Evolutionary conservation across 1,284 basidiomycete species (phyloP), one percentile per base, ranked within the genome.

Genomic region (Marasmius fiardii): DNA sequence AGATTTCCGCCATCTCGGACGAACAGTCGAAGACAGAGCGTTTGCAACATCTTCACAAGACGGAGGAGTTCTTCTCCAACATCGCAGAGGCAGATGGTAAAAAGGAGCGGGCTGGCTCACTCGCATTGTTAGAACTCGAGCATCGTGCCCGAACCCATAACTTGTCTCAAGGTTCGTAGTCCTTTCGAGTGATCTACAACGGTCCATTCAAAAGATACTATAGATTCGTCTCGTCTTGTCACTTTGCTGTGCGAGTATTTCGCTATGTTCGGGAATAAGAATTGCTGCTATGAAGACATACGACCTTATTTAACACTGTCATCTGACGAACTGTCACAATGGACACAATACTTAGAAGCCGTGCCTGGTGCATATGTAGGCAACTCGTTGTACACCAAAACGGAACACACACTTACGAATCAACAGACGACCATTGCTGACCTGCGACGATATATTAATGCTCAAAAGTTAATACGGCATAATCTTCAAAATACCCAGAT

Each of bases 251-350:
- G 82, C 63, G 71, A 77, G 47, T 96, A 95, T 68, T 85, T 93
- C 64, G 74, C 81, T 39, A 75, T 74, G 56, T 85, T 93, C 64
- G 87, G 88, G 11, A 82, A 85, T 67, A 96, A 94, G 69, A 75
- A 86, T 4, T 92, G 89, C 68, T 93, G 91, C 67, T 92, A 85
- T 60, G 92, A 95, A 69, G 93, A 96, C 63, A 71, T 96, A 44
- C 78, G 78, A 60, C 82, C 83, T 4, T 93, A 88, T 65, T 68
- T 83, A 39, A 63, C 65, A 7, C 69, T 88, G 3, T 70, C 77
- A 28, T 74, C 71, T 44, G 74, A 79, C 2, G 77, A 79, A 11
- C 67, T 78, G 12, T 55, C 68, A 10, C 70, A 71, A 55, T 89
- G 88, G 83, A 79, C 75, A 20, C 64, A 76, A n/a, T 82, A 81